Percentiles rank a stretch among this genome's conserved stretches.
phyloP scores from a whole-genome alignment of 768 basidiomycete genomes.

The Termitomyces sp. region DNA sequence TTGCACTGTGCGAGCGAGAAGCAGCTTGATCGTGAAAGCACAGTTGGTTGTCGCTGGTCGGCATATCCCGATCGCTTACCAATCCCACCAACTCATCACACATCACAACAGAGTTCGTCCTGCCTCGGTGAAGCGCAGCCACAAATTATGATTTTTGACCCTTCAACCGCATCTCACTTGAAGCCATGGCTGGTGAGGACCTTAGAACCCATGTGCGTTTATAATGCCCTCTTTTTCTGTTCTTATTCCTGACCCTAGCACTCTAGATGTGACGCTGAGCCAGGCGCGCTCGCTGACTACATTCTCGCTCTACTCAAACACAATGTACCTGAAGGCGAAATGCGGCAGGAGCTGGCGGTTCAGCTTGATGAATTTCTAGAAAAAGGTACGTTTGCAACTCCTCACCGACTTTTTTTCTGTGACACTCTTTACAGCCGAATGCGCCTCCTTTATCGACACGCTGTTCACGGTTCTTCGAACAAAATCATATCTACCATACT shows the following conservation, averaged over 20 bases:
- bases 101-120: conserved; percentile 1
- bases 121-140: conserved; percentile 10
- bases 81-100: conserved; percentile 6
- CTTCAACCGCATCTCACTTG: conserved; percentile 61
- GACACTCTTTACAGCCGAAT: conserved; percentile 45
- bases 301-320: conserved; percentile 92
- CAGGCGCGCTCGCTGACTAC: conserved; percentile 90
- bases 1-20: no score
- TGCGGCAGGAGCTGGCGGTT: conserved; percentile 70
- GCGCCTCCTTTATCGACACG: conserved; percentile 73
- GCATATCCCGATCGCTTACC: conserved; percentile 19
- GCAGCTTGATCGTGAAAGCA: no score
- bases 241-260: conserved; percentile 17
- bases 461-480: conserved; percentile 84
- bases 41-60: background rate
- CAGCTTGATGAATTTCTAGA: conserved; percentile 94
- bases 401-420: conserved; percentile 2
- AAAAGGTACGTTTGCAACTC: conserved; percentile 54
- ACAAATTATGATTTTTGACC: conserved; percentile 62
- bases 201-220: conserved; percentile 84
- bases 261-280: conserved; percentile 92
- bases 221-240: conserved; percentile 9
- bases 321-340: conserved; percentile 78
- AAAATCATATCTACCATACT: conserved; percentile 82
- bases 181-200: conserved; percentile 88